Evolutionary conservation across 768 basidiomycete genomes (phyloP), one percentile per base, ranked within the genome.

Genomic region (Termitomyces eurrhizus): DNA sequence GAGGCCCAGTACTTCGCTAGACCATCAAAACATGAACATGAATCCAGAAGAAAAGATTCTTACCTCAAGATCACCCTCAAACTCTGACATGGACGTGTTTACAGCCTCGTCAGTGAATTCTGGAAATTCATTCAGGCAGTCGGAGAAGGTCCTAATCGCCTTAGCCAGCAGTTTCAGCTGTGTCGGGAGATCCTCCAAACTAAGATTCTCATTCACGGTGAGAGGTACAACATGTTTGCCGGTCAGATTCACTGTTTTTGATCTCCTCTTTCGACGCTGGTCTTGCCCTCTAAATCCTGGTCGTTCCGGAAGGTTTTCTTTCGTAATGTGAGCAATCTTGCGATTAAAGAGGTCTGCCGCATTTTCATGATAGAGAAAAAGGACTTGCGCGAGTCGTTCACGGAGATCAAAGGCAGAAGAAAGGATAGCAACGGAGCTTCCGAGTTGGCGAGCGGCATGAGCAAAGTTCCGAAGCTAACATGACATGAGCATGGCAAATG

Each of bases 281-380:
- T 6, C 69, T 50, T 73, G 73, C 67, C 75, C 67, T 21, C 61
- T 62, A 29, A 9, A 33, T 50, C 68, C 62, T 36, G 65, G 62
- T 63, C 73, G 58, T 69, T 78, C 68, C 59, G 66, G 18, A 32
- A 64, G 42, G 64, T 64, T 62, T 70, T 85, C 73, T 58, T 76
- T 66, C 67, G 73, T 67, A 65, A 80, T 65, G 66, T 80, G 75
- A 60, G 70, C 58, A 32, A 89, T 74, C 65, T 88, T 90, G 24
- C 84, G 80, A 7, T 88, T 88, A 63, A 90, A 91, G n/a, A 90
- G 78, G 63, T 86, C 85, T 18, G 88, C 86, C 1, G 88, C 88
- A 65, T 90, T 92, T 71, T 88, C 84, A 45, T 83, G 85, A 71
- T 89, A 90, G 14, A 92, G 79, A 68, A 82, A 86, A 8, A 88